Evolutionary conservation across 768 basidiomycete genomes (phyloP), one percentile per base, ranked within the genome.

Genomic region (Lepiota subincarnata): DNA sequence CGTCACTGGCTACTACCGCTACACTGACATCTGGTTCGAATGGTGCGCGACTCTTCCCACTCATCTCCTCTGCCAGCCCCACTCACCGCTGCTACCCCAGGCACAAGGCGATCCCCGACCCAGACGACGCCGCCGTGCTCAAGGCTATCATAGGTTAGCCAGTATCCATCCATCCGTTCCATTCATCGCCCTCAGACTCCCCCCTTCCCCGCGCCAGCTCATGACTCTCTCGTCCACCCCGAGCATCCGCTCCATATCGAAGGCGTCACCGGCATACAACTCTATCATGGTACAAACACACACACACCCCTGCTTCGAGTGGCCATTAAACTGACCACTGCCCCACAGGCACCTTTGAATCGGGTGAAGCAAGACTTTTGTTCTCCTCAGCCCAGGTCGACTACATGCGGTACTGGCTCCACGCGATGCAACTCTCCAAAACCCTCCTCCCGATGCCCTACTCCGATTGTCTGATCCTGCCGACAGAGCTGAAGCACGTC

Each of bases 301-400:
- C 37, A 7, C 19, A 13, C 28, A 0, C 26, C 53, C 4, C 20
- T 2, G 12, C 46, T 8, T n/a, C n/a, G n/a, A 38, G 26, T 16
- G 8, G 36, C 12, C 43, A 13, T 11, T 18, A 39, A 35, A 11
- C 28, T 38, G 19, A 38, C 6, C 12, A 11, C 14, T 45, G 39
- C 43, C 19, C 26, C 44, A 1, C 45, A 87, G 87, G 83, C 7
- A 89, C 84, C 0, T 76, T 90, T 50, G 71, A 74, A 22, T 84
- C 78, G 45, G 89, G 87, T 57, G 86, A 92, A 67, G 77, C 82
- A 5, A 82, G 91, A n/a, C 76, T 93, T 22, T 70, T 92, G 46
- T 90, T 89, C 64, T 87, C 92, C 20, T 89, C 86, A 13, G 83
- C 82, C 5, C 91, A 94, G 69, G 79, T 92, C 58, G 90, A 94